Evolutionary conservation across 2,329 filamentous ascomycete genomes (phyloP).

Genomic region (Xylaria multiplex): DNA sequence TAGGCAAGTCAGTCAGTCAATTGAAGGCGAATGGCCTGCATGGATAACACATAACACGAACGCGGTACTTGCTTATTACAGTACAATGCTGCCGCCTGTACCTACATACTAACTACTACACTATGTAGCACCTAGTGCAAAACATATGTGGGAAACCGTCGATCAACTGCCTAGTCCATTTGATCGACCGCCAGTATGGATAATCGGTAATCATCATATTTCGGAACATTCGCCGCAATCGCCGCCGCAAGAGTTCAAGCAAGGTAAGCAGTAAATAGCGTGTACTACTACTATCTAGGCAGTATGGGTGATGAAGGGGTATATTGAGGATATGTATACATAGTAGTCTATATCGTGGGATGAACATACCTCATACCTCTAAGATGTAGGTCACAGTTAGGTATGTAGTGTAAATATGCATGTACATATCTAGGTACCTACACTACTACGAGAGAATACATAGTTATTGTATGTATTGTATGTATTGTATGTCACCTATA

Average conservation of each 20-base stretch:
- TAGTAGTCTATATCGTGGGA: neutral
- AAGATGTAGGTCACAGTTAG: no score
- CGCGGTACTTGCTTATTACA: slow-evolving; percentile 20
- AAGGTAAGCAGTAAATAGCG: neutral
- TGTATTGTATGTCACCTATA: no score
- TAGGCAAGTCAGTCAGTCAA: neutral
- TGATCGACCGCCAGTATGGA: slow-evolving; percentile 27
- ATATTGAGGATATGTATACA: neutral
- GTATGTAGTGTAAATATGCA: no score
- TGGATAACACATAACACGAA: slow-evolving; percentile 20
- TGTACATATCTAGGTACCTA: no score
- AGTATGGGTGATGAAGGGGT: neutral
- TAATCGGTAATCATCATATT: slow-evolving; percentile 22
- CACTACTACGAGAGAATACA: no score
- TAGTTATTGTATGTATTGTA: no score
- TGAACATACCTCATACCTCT: no score
- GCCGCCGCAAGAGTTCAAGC: slow-evolving; percentile 17
- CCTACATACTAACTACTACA: no score
- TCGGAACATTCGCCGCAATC: slow-evolving; percentile 28
- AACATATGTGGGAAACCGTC: slow-evolving; percentile 28
- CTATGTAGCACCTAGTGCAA: neutral
- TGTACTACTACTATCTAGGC: no score
- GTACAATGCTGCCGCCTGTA: neutral
- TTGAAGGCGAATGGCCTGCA: slow-evolving; percentile 14
- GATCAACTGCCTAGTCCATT: slow-evolving; percentile 29